Conservation (phyloP, 257 asterid species). For the Gynochthodes officinalis region DNA sequence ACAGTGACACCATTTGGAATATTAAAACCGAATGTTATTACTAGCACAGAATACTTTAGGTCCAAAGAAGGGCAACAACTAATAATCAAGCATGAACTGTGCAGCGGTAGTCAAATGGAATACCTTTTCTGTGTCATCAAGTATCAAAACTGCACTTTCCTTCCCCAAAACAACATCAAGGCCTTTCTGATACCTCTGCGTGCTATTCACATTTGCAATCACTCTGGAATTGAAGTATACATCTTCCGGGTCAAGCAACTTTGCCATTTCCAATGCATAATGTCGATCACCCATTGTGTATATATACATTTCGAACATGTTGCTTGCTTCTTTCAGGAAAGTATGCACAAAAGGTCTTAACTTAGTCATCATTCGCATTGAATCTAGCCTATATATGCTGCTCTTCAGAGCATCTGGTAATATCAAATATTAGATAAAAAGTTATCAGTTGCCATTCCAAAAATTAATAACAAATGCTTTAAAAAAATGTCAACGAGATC, state of each 20-base stretch:
- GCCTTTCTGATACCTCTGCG: constrained; percentile 76
- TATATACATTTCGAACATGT: constrained; percentile 81
- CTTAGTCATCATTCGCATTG: constrained; percentile 92
- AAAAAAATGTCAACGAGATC: background rate
- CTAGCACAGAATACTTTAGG: background rate
- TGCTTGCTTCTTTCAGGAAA: constrained; percentile 65
- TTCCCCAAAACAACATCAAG: constrained; percentile 93
- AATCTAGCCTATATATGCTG: constrained; percentile 60
- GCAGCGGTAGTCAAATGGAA: background rate
- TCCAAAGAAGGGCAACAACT: constrained; percentile 5
- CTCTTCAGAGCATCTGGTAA: constrained; percentile 54
- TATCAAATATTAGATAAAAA: constrained; percentile 11
- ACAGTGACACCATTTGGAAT: background rate
- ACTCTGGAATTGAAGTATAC: constrained; percentile 72
- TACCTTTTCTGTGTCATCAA: constrained; percentile 94
- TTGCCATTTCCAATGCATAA: constrained; percentile 86
- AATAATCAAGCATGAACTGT: constrained; percentile 42
- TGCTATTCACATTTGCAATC: constrained; percentile 85
- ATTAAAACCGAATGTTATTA: background rate
- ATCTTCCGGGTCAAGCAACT: constrained; percentile 70
- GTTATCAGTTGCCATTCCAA: background rate
- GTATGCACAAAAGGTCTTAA: constrained; percentile 82
- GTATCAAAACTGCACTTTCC: constrained; percentile 84
- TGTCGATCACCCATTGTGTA: constrained; percentile 96
- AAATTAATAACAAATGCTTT: background rate